phyloP scores from a whole-genome alignment of 2,329 filamentous ascomycete species.

The Chrysosporium queenslandicum region DNA sequence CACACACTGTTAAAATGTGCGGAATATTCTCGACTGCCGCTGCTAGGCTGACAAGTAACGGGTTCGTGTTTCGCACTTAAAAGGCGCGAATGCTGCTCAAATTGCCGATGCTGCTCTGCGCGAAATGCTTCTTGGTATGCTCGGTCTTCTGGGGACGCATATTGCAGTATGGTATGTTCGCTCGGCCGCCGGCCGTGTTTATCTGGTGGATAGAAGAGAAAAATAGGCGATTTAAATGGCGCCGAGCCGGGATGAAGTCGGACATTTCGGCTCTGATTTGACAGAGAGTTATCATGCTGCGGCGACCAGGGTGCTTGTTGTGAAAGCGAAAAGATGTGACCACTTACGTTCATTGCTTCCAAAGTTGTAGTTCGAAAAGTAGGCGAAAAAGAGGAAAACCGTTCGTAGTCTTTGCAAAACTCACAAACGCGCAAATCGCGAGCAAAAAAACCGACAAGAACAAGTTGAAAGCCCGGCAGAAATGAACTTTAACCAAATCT shows the following conservation, averaged over 20 bases:
- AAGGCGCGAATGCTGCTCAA: not conserved
- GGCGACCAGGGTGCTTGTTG: not conserved
- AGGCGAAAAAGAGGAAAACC: no score
- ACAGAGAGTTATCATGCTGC: not conserved
- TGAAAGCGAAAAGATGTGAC: not conserved
- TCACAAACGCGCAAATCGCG: no score
- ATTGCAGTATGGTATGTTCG: constrained; percentile 16
- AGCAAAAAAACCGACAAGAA: no score
- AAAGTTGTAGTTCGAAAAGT: not conserved
- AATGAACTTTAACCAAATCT: no score
- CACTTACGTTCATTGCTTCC: not conserved
- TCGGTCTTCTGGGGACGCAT: constrained; percentile 13
- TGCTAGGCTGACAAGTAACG: not conserved
- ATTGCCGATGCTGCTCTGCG: constrained; percentile 4
- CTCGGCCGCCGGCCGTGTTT: constrained; percentile 12
- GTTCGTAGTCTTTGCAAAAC: no score
- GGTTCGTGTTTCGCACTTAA: not conserved
- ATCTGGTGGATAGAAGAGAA: constrained; percentile 16
- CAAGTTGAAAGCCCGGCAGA: no score
- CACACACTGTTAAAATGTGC: not conserved
- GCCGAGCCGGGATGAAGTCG: constrained; percentile 15
- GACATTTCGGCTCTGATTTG: not conserved
- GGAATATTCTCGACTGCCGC: not conserved
- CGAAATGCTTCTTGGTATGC: constrained; percentile 9
- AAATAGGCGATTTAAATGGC: constrained; percentile 13